Percentiles rank a stretch among this genome's conserved stretches.
Conservation (phyloP, 768 basidiomycete genomes). For the Phlebiopsis flavidoalba region DNA sequence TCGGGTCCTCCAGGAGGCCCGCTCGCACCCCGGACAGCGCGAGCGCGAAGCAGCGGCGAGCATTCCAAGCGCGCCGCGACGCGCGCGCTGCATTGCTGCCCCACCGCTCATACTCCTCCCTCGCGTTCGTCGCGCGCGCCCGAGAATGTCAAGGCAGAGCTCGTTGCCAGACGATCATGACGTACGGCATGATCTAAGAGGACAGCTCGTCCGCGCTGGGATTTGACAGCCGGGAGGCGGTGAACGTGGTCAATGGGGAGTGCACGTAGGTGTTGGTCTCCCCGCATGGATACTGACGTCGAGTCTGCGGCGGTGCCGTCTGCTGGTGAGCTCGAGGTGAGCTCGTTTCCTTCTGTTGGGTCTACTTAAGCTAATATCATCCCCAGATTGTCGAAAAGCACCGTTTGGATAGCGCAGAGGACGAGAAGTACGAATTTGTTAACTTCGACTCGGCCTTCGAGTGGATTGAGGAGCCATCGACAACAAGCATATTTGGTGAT, state of each 20-base stretch:
- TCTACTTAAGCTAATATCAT: neutral
- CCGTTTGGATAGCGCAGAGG: neutral
- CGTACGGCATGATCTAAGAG: neutral
- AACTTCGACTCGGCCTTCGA: too few species aligned
- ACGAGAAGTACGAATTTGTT: neutral
- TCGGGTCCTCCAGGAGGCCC: constrained; percentile 3
- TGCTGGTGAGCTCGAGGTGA: neutral
- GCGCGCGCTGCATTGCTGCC: too few species aligned
- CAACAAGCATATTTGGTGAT: too few species aligned
- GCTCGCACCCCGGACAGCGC: neutral
- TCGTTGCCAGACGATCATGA: constrained; percentile 8
- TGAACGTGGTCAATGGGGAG: too few species aligned
- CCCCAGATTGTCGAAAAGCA: neutral
- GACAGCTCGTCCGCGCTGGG: too few species aligned
- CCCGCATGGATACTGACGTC: too few species aligned
- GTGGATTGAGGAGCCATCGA: too few species aligned
- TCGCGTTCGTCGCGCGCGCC: neutral
- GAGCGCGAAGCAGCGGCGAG: neutral
- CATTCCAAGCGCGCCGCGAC: neutral
- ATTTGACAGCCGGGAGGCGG: too few species aligned
- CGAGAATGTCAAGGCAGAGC: neutral
- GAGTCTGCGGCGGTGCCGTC: neutral
- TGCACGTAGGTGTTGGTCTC: too few species aligned
- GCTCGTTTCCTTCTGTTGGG: neutral
- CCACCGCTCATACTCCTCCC: too few species aligned